Conservation (phyloP, 495 filamentous ascomycete genomes). For the Penicillium goetzii region DNA sequence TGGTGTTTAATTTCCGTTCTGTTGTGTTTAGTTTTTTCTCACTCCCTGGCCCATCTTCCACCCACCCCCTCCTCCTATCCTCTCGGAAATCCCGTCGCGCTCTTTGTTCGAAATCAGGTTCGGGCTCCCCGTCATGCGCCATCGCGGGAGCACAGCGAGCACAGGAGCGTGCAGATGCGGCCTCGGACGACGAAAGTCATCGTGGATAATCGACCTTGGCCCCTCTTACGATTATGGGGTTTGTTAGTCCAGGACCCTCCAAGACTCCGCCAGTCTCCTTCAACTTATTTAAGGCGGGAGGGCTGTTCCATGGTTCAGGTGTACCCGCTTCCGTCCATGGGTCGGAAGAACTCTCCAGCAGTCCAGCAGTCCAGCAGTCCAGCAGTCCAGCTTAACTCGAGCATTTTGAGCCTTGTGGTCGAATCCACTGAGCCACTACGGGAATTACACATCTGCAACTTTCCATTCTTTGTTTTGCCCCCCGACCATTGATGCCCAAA, state of each 20-base stretch:
- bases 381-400: constrained; percentile 1
- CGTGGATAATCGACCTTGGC: constrained; percentile 4
- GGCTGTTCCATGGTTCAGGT: constrained; percentile 36
- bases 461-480: background rate
- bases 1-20: background rate
- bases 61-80: background rate
- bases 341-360: constrained; percentile 48
- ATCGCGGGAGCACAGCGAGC: constrained; percentile 10
- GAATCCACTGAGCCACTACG: constrained; percentile 22
- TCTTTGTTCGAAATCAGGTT: background rate
- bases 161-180: constrained; percentile 7
- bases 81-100: background rate
- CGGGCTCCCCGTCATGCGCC: constrained; percentile 10
- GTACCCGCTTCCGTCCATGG: constrained; percentile 49
- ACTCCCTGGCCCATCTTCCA: background rate
- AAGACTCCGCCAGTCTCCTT: constrained; percentile 2
- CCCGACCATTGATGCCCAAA: constrained; percentile 8
- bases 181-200: constrained; percentile 15
- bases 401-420: background rate
- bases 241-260: background rate
- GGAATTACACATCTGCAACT: constrained; percentile 9
- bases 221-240: background rate
- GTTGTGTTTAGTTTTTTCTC: constrained; percentile 10
- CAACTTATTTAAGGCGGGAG: constrained; percentile 38
- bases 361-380: too few species aligned